Evolutionary conservation across 1,284 basidiomycete species (phyloP).

Genomic region (Ceratorhiza oryzae-sativae): DNA sequence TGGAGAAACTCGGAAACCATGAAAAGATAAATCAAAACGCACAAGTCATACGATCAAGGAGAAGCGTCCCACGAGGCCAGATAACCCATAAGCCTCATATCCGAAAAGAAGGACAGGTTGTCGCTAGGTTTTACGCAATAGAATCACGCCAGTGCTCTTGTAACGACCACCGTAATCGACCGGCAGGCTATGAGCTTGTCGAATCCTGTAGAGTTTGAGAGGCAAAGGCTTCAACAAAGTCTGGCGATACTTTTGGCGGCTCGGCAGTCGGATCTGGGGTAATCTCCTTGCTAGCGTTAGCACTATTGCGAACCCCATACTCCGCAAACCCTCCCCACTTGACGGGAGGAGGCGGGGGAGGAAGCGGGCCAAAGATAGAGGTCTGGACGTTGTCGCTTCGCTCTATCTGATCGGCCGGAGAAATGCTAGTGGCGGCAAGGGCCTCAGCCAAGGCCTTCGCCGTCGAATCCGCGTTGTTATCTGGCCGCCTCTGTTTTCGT

Average conservation of each 20-base stretch:
- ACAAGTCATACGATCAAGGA: conserved; percentile 15
- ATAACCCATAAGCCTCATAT: background rate
- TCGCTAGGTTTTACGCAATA: conserved; percentile 14
- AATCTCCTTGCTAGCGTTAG: conserved; percentile 29
- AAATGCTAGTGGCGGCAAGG: conserved; percentile 33
- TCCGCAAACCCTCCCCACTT: conserved; percentile 37
- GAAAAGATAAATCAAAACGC: conserved; percentile 35
- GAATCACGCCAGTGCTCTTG: background rate
- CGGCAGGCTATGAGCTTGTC: background rate
- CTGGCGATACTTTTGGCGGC: conserved; percentile 28
- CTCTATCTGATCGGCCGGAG: conserved; percentile 19
- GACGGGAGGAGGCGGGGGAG: conserved; percentile 30
- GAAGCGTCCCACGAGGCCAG: conserved; percentile 31
- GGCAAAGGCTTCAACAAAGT: conserved; percentile 30
- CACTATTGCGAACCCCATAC: conserved; percentile 19
- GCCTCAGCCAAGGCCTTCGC: conserved; percentile 24
- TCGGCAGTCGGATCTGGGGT: conserved; percentile 33
- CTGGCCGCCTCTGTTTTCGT: conserved; percentile 20
- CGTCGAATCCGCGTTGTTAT: background rate
- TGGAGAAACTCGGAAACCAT: conserved; percentile 29
- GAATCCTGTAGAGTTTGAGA: conserved; percentile 26
- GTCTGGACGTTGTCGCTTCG: conserved; percentile 31
- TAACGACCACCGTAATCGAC: background rate
- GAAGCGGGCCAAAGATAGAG: conserved; percentile 37
- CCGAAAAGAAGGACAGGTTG: background rate